Evolutionary conservation across 2,329 filamentous ascomycete species (phyloP).

Genomic region (Ascochyta koolunga): DNA sequence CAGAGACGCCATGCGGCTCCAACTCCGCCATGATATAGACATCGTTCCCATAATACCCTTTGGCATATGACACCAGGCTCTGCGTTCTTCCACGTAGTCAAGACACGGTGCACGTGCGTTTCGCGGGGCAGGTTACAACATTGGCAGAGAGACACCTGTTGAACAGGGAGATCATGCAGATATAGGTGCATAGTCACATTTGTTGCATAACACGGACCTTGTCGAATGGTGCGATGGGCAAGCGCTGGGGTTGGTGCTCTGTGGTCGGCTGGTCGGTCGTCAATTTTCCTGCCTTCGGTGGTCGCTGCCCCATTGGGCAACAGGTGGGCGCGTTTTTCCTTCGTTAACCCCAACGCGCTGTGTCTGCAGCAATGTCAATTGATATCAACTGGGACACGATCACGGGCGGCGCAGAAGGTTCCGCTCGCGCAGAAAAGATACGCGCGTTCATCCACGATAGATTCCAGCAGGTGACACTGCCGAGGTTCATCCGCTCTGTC

Average conservation of each 20-base stretch:
- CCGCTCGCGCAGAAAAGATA: constrained; percentile 82
- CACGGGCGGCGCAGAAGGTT: constrained; percentile 86
- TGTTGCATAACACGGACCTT: constrained; percentile 19
- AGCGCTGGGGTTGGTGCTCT: constrained; percentile 19
- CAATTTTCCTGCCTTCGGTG: constrained; percentile 25
- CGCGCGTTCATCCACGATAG: constrained; percentile 93
- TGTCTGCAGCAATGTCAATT: constrained; percentile 76
- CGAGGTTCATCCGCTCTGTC: constrained; percentile 95
- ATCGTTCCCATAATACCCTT: constrained; percentile 1
- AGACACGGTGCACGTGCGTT: constrained; percentile 7
- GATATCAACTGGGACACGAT: constrained; percentile 96
- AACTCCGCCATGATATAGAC: constrained; percentile 13
- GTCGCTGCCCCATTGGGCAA: constrained; percentile 28
- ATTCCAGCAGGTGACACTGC: constrained; percentile 89
- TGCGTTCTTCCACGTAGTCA: constrained; percentile 2
- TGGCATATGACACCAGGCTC: constrained; percentile 2
- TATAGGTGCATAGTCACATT: constrained; percentile 25
- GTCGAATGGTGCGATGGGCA: constrained; percentile 23
- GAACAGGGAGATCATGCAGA: constrained; percentile 26
- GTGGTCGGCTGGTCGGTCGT: constrained; percentile 25
- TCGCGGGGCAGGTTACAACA: constrained; percentile 11
- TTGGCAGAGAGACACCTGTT: constrained; percentile 15
- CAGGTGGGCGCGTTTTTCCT: constrained; percentile 22
- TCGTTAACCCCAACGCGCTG: constrained; percentile 34
- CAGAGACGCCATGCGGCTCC: constrained; percentile 41